Percentiles rank a stretch among this genome's conserved stretches.
Conservation (phyloP, 495 filamentous ascomycete genomes). For the Penicillium mononematosum region DNA sequence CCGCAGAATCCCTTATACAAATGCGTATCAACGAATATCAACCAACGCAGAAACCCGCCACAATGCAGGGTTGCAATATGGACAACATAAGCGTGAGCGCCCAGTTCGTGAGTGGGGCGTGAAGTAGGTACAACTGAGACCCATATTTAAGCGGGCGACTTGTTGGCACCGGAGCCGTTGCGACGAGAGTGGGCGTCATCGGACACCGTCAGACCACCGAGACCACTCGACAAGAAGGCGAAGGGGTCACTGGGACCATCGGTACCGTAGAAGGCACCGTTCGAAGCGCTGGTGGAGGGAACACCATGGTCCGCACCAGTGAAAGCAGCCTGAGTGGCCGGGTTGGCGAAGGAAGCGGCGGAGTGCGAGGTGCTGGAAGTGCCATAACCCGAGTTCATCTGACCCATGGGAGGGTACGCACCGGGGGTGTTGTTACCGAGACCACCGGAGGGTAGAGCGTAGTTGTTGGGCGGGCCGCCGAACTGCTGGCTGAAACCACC, state of each 20-base stretch:
- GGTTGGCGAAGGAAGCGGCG: constrained; percentile 87
- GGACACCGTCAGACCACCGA: constrained; percentile 77
- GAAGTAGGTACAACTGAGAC: constrained; percentile 20
- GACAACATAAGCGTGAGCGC: constrained; percentile 38
- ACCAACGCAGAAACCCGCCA: constrained; percentile 59
- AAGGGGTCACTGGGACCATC: constrained; percentile 76
- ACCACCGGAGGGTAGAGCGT: constrained; percentile 78
- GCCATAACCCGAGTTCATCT: constrained; percentile 69
- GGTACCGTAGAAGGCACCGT: constrained; percentile 57
- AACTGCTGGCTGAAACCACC: constrained; percentile 83
- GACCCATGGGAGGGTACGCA: constrained; percentile 76
- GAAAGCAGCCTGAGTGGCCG: constrained; percentile 88
- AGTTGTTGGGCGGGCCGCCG: constrained; percentile 83
- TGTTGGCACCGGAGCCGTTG: constrained; percentile 60
- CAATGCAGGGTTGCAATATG: constrained; percentile 41
- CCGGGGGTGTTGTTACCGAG: constrained; percentile 70
- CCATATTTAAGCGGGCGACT: constrained; percentile 46
- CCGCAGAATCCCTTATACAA: constrained; percentile 52
- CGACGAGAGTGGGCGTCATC: constrained; percentile 75
- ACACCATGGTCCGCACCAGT: constrained; percentile 74
- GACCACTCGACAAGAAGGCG: constrained; percentile 80
- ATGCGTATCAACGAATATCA: constrained; percentile 59
- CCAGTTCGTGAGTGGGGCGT: constrained; percentile 20
- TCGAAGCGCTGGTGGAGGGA: constrained; percentile 50
- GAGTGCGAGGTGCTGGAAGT: constrained; percentile 69